Base-by-base conservation (phyloP, 2,329 filamentous ascomycete genomes). In the Beauveria sp. region DNA sequence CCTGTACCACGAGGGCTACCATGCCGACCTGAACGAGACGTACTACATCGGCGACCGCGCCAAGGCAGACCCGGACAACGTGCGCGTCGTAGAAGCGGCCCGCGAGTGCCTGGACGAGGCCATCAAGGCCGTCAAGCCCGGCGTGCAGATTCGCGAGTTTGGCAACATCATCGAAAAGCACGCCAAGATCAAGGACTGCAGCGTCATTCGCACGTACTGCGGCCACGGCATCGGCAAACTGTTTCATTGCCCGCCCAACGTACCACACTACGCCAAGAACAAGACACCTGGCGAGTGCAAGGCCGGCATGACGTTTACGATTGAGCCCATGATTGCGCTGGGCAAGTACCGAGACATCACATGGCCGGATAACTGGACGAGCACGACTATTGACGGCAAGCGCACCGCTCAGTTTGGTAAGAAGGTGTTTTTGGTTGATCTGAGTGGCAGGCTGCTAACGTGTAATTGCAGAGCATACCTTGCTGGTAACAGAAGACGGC, bases 311-410 rank as follows among this genome's bases (percentile, higher is more conserved):
- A 96, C 92, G 65, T 99, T 99, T 70, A 99, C 94, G 0, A 99
- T 99, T 64, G 94, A 99, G 77, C 94, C 94, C 18, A 99, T 99
- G 94, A 92, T 99, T 72, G 92, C 91, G 46, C 75, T 97, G 60
- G 94, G 94, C 62, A 92, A 90, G 63, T 90, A 96, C 75, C 86
- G 86, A 64, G 94, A 99, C 71, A 89, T 94, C 73, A 97, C 92
- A 0, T 99, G 94, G 94, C 94, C 94, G 0, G 94, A 99, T 73
- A 91, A 97, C 78, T 99, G 94, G 94, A 99, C 94, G 1, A 96
- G 92, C 75, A 90, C 91, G 5, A 99, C 94, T 0, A 84, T 87
- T 61, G 94, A 99, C 72, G 94, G 94, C 55, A 90, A 89, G 75
- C 81, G 85, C 71, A 96, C 92, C 18, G 94, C 94, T 10, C 94